Evolutionary conservation across 2,329 filamentous ascomycete species (phyloP).

Genomic region (Cladosporium phlei): DNA sequence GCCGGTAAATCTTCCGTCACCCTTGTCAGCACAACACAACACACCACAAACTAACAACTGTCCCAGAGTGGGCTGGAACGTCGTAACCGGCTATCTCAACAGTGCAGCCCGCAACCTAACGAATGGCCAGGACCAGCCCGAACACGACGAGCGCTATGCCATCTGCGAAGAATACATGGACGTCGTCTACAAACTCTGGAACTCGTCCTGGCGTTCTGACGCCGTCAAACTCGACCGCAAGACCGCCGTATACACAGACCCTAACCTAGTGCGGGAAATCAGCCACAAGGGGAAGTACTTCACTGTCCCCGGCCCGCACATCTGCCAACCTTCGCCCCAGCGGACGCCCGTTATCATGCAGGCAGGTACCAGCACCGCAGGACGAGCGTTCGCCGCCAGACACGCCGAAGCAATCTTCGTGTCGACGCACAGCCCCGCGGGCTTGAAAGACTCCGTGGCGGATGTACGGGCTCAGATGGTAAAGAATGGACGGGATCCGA

Average conservation of each 20-base stretch:
- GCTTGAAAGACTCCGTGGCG: conserved; percentile 58
- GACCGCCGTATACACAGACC: conserved; percentile 56
- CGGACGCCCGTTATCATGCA: conserved; percentile 65
- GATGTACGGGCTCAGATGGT: conserved; percentile 57
- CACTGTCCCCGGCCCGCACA: conserved; percentile 59
- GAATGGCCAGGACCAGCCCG: conserved; percentile 48
- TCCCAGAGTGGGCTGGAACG: conserved; percentile 33
- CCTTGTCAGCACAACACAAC: too few species aligned
- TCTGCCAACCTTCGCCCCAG: conserved; percentile 63
- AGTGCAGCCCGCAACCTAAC: conserved; percentile 62
- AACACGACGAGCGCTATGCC: conserved; percentile 63
- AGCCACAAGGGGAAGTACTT: conserved; percentile 63
- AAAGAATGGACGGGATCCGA: conserved; percentile 53
- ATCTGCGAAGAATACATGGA: conserved; percentile 61
- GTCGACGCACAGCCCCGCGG: conserved; percentile 58
- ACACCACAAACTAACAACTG: neutral
- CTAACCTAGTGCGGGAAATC: conserved; percentile 57
- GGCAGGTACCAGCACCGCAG: conserved; percentile 62
- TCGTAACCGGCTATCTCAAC: conserved; percentile 65
- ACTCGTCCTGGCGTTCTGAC: conserved; percentile 63
- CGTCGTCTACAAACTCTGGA: conserved; percentile 59
- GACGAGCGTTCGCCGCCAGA: conserved; percentile 62
- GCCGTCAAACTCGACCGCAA: conserved; percentile 58
- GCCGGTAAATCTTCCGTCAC: too few species aligned
- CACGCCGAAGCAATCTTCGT: conserved; percentile 70